Evolutionary conservation across 148 eudicot species (phyloP), one percentile per base, ranked within the genome.

Genomic region (Chenopodium suecicum): DNA sequence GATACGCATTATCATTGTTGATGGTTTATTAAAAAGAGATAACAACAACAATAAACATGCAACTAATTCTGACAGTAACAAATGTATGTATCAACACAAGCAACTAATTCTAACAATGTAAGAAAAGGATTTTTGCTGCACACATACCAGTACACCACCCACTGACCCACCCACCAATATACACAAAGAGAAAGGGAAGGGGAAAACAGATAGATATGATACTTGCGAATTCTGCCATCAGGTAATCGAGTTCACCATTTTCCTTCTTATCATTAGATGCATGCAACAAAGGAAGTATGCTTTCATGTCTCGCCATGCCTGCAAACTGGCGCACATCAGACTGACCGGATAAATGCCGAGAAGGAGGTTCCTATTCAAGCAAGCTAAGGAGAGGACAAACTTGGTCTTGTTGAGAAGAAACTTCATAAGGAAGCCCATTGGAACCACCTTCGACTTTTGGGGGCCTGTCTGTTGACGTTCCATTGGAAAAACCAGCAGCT

Each of bases 221-320:
- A 94, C 99, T 98, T 84, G 98, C 94, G 85, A 91, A 92, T 86
- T 96, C 95, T 34, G 95, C 95, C 95, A 91, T 94, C 85, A 94
- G 89, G 83, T 88, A 92, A 82, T 96, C 99, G 20, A 91, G 89
- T 60, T 86, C 90, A 79, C 95, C 99, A 86, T 91, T 96, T 79
- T 85, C 82, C 83, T 90, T 96, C 81, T 86, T 96, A 73, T 94
- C 99, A 82, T 84, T 86, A 67, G 99, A 91, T 70, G 85, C 85
- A 78, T 94, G 98, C 77, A 95, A 81, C 84, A 96, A 91, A 71
- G 98, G 99, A 85, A 91, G 84, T 74, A 90, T 87, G 78, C 88
- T 92, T 85, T 96, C 99, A 81, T 92, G 94, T 74, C 90, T 92
- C 81, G 94, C 98, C 81, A 91, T 87, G 44, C 94, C 95, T 14